Evolutionary conservation across 2,329 filamentous ascomycete species (phyloP).

Genomic region (Colletotrichum sp.): DNA sequence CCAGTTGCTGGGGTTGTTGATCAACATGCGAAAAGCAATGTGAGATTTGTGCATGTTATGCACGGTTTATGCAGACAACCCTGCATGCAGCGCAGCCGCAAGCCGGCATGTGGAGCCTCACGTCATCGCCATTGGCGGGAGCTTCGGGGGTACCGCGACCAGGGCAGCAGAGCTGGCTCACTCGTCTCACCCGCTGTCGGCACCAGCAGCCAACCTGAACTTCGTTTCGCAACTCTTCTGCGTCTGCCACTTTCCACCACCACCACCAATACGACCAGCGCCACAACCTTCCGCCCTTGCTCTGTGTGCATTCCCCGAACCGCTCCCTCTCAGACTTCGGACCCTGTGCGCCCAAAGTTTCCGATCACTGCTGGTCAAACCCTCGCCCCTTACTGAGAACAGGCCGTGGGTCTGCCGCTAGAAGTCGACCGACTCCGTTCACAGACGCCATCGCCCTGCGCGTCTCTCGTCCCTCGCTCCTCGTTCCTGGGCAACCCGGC

Average conservation of each 20-base stretch:
- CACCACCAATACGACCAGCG: neutral
- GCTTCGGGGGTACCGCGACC: slow-evolving; percentile 1
- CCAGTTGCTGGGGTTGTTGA: neutral
- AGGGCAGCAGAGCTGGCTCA: neutral
- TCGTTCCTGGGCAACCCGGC: neutral
- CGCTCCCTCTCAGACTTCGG: slow-evolving; percentile 6
- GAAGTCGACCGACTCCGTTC: neutral
- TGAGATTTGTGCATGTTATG: neutral
- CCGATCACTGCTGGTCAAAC: slow-evolving; percentile 5
- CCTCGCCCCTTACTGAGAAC: slow-evolving; percentile 2
- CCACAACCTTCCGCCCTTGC: slow-evolving; percentile 3
- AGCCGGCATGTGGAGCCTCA: slow-evolving; percentile 11
- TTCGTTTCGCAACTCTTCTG: slow-evolving; percentile 14
- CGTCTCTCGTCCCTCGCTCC: neutral
- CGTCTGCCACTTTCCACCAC: neutral
- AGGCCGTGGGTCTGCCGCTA: slow-evolving; percentile 4
- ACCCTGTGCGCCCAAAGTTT: slow-evolving; percentile 17
- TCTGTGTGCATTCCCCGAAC: slow-evolving; percentile 4
- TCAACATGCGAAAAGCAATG: neutral
- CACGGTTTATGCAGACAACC: neutral
- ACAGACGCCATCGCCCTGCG: neutral
- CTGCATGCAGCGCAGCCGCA: neutral
- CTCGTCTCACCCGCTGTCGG: neutral
- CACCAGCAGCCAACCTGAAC: neutral
- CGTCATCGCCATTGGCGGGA: slow-evolving; percentile 19